Evolutionary conservation across 805 yeast species (phyloP), one percentile per base, ranked within the genome.

Genomic region (Suhomyces kilbournensis): DNA sequence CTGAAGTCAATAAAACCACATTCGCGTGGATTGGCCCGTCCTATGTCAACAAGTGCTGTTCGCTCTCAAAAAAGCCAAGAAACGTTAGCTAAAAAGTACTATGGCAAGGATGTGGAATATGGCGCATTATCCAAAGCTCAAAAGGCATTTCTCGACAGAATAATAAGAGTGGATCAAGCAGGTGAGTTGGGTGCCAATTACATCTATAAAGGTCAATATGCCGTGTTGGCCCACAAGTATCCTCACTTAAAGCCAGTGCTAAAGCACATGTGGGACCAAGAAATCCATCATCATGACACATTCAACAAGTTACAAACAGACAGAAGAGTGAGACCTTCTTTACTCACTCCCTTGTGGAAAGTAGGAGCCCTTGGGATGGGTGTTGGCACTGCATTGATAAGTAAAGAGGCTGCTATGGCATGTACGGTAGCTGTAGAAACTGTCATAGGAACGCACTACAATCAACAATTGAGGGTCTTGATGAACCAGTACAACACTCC

Each of bases 361-460:
- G 69, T 81, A 0, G 98, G 97, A 3, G 98, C 99, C 0, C 77
- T 87, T 47, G 84, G 85, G 0, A 77, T 94, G 74, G 99, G 99
- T 3, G 82, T 83, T 1, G 87, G 85, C 1, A 94, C 98, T 0
- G 97, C 97, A 0, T 60, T 88, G 50, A 70, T 91, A 56, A 86
- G 97, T 15, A 90, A 90, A 63, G 97, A 93, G 66, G 97, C 97
- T 2, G 98, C 99, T 2, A 94, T 94, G 99, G 98, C 99, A 1
- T 94, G 99, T 67, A 94, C 99, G 0, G 98, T 92, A 54, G 98
- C 98, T 0, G 98, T 94, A 1, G 99, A 94, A 69, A 94, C 99
- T 0, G 98, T 94, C 5, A 94, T 94, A 67, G 99, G 99, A 1
- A 88, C 89, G 1, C 99, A 94, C 67, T 94, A 94, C 70, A 94